phyloP scores from a whole-genome alignment of 2,329 filamentous ascomycete genomes.

The Nemania serpens region DNA sequence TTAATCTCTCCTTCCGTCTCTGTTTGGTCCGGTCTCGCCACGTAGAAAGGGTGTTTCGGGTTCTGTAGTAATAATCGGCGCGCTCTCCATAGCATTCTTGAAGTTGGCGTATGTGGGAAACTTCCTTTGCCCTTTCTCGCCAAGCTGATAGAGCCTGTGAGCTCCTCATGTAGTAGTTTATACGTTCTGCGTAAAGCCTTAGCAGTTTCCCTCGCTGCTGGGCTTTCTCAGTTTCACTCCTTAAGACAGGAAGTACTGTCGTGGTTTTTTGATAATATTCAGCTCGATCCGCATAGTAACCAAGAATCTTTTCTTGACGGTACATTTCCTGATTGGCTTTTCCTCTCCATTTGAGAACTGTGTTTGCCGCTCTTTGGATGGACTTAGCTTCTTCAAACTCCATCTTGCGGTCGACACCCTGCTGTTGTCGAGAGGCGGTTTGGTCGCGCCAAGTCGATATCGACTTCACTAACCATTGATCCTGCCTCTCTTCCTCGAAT shows the following conservation, averaged over 20 bases:
- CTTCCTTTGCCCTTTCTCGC: constrained; percentile 32
- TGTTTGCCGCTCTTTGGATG: constrained; percentile 31
- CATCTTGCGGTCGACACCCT: constrained; percentile 28
- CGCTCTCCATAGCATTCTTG: constrained; percentile 35
- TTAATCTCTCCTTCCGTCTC: constrained; percentile 40
- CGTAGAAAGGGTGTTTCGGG: constrained; percentile 30
- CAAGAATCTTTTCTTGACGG: constrained; percentile 29
- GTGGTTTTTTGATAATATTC: constrained; percentile 39
- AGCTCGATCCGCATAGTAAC: constrained; percentile 35
- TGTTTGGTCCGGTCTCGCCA: constrained; percentile 38
- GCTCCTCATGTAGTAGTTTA: constrained; percentile 37
- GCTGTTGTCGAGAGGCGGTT: constrained; percentile 27
- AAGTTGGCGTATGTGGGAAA: constrained; percentile 29
- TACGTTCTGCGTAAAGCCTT: constrained; percentile 35
- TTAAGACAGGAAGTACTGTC: constrained; percentile 31
- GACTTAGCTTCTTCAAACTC: constrained; percentile 29
- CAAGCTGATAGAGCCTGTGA: constrained; percentile 37
- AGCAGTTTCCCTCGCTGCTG: constrained; percentile 32
- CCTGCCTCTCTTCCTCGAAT: constrained; percentile 31
- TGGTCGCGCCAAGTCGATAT: constrained; percentile 33
- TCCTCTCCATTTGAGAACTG: constrained; percentile 36
- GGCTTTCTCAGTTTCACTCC: constrained; percentile 27
- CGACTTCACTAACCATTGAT: constrained; percentile 22
- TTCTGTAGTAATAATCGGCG: constrained; percentile 40
- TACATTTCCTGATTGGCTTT: constrained; percentile 24